These are phyloP conservation scores for Barnettozyma hawaiiensis DNA, from an alignment of 1,139 yeast species.

Conservation along the genomic window DNA sequence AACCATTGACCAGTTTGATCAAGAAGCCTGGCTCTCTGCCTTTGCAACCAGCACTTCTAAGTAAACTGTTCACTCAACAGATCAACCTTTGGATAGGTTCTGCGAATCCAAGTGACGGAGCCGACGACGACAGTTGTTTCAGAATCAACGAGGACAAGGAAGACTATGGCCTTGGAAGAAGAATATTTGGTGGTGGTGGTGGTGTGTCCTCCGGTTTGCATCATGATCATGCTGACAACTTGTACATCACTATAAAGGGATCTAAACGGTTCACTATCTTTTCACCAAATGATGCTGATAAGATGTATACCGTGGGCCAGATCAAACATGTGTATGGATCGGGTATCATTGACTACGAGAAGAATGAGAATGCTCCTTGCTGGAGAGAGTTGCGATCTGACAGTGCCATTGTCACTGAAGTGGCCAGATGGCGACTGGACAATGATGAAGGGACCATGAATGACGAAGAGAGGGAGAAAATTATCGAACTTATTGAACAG, in stretches of 20 bases:
- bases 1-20: conserved; percentile 49
- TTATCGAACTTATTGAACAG: conserved; percentile 19
- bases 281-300: conserved; percentile 54
- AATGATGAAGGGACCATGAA: conserved; percentile 12
- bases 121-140: conserved; percentile 15
- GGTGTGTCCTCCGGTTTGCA: conserved; percentile 73
- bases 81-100: conserved; percentile 70
- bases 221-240: conserved; percentile 75
- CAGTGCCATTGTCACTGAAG: conserved; percentile 51
- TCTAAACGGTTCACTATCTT: conserved; percentile 60
- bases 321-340: conserved; percentile 45
- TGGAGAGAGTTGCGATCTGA: conserved; percentile 60
- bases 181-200: conserved; percentile 42
- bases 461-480: conserved; percentile 17
- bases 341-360: conserved; percentile 60
- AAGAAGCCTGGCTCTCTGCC: conserved; percentile 31
- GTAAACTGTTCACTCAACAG: conserved; percentile 55
- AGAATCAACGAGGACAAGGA: conserved; percentile 21
- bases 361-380: conserved; percentile 45
- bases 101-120: conserved; percentile 17
- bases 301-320: conserved; percentile 56
- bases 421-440: conserved; percentile 30
- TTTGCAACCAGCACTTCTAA: conserved; percentile 37
- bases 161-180: conserved; percentile 44
- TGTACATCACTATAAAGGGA: conserved; percentile 57